A percentile compares a stretch with the other conserved stretches of the same genome.
These are phyloP conservation scores for Gilbertella persicaria DNA, from an alignment of 371 early-diverging fungal species.

Conservation along the genomic window DNA sequence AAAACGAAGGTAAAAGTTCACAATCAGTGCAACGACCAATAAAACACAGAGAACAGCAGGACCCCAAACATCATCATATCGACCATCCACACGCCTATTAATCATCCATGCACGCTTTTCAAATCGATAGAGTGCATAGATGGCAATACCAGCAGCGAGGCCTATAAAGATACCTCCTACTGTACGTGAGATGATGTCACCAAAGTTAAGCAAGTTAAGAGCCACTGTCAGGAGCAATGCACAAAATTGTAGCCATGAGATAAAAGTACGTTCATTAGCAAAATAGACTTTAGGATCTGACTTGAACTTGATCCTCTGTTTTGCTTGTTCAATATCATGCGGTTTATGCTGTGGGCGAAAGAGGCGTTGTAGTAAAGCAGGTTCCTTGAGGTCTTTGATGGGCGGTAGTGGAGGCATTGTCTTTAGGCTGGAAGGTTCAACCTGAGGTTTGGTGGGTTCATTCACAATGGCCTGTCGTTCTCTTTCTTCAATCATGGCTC, in stretches of 20 bases:
- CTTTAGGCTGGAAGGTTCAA: no score
- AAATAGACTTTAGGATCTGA: constrained; percentile 99
- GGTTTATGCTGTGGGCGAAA: no score
- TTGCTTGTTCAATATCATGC: no score
- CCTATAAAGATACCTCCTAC: constrained; percentile 78
- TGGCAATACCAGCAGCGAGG: constrained; percentile 36
- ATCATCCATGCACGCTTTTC: constrained; percentile 86
- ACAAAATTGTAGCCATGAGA: constrained; percentile 87
- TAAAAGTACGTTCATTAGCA: constrained; percentile 99
- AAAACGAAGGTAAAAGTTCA: constrained; percentile 42
- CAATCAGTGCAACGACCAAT: constrained; percentile 65
- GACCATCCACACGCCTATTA: constrained; percentile 61
- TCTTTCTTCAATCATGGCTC: constrained; percentile 43
- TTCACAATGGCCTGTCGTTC: constrained; percentile 25
- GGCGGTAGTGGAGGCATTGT: no score
- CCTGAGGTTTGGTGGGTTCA: background rate
- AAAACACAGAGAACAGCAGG: constrained; percentile 89
- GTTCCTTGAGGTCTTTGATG: no score
- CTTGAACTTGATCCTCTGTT: constrained; percentile 71
- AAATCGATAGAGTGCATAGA: constrained; percentile 80
- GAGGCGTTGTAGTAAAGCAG: no score
- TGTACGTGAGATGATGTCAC: constrained; percentile 71
- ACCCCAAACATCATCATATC: constrained; percentile 68
- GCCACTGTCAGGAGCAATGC: constrained; percentile 76
- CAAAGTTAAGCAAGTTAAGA: constrained; percentile 87